Percentiles rank a stretch among this genome's conserved stretches.
phyloP scores from a whole-genome alignment of 164 flowering plant species.

The Piper longum region DNA sequence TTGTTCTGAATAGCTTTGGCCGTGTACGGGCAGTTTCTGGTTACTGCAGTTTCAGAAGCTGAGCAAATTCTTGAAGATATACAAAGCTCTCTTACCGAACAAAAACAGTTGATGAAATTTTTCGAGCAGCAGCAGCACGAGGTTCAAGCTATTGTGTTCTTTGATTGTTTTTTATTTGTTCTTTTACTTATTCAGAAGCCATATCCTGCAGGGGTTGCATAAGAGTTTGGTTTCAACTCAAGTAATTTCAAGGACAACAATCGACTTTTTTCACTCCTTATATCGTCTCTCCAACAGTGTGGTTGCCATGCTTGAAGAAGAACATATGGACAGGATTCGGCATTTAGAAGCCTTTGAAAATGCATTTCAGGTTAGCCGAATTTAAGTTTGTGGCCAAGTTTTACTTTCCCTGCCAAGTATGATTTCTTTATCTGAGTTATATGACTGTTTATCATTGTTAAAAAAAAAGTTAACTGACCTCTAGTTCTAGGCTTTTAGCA shows the following conservation, averaged over 20 bases:
- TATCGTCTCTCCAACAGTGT: constrained; percentile 34
- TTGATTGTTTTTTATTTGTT: background rate
- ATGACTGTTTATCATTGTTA: too few species aligned
- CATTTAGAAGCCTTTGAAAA: constrained; percentile 39
- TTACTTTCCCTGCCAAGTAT: too few species aligned
- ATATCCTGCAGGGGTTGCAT: constrained; percentile 34
- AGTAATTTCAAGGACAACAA: constrained; percentile 46
- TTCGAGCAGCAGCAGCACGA: constrained; percentile 51
- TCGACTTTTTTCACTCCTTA: constrained; percentile 37
- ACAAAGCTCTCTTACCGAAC: constrained; percentile 38
- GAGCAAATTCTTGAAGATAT: constrained; percentile 40
- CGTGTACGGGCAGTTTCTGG: constrained; percentile 37
- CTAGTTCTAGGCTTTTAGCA: too few species aligned
- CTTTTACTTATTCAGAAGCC: background rate
- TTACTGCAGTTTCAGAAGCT: constrained; percentile 36
- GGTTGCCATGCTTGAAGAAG: constrained; percentile 30
- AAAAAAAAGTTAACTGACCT: too few species aligned
- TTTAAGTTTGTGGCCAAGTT: too few species aligned
- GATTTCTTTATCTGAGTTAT: too few species aligned
- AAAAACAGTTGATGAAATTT: constrained; percentile 34
- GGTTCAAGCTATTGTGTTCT: constrained; percentile 17
- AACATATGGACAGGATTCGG: constrained; percentile 22
- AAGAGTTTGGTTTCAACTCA: constrained; percentile 45
- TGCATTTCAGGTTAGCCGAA: constrained; percentile 38
- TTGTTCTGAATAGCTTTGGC: background rate